phyloP scores from a whole-genome alignment of 1,284 basidiomycete genomes.

The Moesziomyces globuligerus region DNA sequence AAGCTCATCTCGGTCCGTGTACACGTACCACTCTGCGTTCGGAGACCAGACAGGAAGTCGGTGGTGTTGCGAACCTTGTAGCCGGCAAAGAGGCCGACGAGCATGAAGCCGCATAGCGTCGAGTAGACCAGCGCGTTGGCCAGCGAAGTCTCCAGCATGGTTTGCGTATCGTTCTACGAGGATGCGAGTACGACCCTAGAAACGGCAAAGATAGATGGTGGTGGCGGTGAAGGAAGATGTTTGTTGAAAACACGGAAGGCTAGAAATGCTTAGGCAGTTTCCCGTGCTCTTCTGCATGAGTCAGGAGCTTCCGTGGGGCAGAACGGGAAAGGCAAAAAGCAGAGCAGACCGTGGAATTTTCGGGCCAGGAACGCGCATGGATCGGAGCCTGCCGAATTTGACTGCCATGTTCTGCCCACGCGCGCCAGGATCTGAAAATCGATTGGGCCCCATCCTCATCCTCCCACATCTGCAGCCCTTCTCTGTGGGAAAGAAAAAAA shows the following conservation, averaged over 20 bases:
- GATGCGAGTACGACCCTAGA: not conserved
- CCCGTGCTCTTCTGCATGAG: too few species aligned
- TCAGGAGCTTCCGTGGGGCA: too few species aligned
- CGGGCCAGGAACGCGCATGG: not conserved
- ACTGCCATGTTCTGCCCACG: not conserved
- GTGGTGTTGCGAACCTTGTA: conserved; percentile 59
- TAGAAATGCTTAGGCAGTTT: not conserved
- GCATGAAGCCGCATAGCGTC: conserved; percentile 64
- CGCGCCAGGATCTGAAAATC: not conserved
- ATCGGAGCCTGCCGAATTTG: not conserved
- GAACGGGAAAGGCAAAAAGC: too few species aligned
- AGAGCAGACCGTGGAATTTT: too few species aligned
- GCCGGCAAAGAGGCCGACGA: conserved; percentile 65
- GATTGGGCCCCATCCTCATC: not conserved
- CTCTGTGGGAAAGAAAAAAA: too few species aligned
- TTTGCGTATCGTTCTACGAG: not conserved
- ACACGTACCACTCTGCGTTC: conserved; percentile 63
- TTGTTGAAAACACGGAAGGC: not conserved
- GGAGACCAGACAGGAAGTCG: conserved; percentile 65
- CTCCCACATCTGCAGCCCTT: not conserved
- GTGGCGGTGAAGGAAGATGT: conserved; percentile 4
- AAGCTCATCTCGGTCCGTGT: not conserved
- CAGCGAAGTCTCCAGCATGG: conserved; percentile 48
- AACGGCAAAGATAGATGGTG: not conserved
- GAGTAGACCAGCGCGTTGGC: conserved; percentile 65